These are phyloP conservation scores for Ceratobasidium sp. DNA, from an alignment of 1,284 basidiomycete species.

Conservation along the genomic window DNA sequence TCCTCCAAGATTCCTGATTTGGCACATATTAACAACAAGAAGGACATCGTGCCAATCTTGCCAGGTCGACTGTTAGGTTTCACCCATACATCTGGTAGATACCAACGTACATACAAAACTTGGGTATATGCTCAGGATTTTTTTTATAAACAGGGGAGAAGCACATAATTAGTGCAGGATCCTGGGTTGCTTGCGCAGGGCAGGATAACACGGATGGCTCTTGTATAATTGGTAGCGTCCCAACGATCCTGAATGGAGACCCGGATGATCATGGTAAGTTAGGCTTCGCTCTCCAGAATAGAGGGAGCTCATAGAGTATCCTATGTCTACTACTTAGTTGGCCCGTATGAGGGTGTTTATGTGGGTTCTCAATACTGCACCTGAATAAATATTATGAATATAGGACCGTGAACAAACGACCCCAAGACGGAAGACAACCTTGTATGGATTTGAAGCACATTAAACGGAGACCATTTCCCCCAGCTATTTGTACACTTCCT, in stretches of 20 bases:
- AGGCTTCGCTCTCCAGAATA: neutral
- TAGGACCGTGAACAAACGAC: too few relatives aligned
- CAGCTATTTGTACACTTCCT: too few relatives aligned
- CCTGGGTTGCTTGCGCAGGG: slow-evolving; percentile 34
- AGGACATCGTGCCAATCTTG: slow-evolving; percentile 35
- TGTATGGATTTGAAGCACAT: neutral
- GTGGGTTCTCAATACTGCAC: slow-evolving; percentile 31
- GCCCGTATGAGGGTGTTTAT: slow-evolving; percentile 33
- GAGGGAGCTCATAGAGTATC: too few relatives aligned
- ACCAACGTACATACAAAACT: too few relatives aligned
- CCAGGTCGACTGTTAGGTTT: slow-evolving; percentile 19
- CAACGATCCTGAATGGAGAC: slow-evolving; percentile 34
- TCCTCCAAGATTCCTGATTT: slow-evolving; percentile 53
- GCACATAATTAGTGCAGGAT: slow-evolving; percentile 18
- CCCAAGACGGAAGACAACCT: too few relatives aligned
- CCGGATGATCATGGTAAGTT: slow-evolving; percentile 21
- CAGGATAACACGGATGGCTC: slow-evolving; percentile 30
- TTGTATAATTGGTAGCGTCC: slow-evolving; percentile 43
- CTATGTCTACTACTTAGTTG: neutral
- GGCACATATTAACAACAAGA: slow-evolving; percentile 67
- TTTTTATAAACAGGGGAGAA: slow-evolving; percentile 35
- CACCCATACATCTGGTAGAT: slow-evolving; percentile 25
- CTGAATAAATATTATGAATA: neutral
- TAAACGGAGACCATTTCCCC: neutral
- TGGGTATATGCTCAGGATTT: slow-evolving; percentile 18